Evolutionary conservation across 768 basidiomycete species (phyloP).

Genomic region (Boletus rex-veris): DNA sequence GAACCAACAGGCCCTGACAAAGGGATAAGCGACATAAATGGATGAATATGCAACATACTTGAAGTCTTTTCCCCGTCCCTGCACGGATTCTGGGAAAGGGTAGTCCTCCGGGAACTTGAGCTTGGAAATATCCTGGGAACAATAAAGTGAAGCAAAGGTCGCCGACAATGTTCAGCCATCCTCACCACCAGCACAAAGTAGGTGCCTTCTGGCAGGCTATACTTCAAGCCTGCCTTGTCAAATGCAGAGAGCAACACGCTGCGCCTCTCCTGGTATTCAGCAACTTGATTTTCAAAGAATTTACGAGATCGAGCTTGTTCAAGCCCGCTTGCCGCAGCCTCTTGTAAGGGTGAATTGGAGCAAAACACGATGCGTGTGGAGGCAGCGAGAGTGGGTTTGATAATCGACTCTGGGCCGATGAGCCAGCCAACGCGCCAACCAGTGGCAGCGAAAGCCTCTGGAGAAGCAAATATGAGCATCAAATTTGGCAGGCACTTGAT

Average conservation of each 20-base stretch:
- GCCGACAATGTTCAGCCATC: neutral
- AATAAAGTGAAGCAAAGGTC: slow-evolving; percentile 6
- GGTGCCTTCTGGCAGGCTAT: slow-evolving; percentile 83
- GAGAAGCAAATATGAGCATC: neutral
- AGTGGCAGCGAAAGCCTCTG: slow-evolving; percentile 94
- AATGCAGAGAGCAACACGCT: slow-evolving; percentile 73
- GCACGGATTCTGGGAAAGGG: slow-evolving; percentile 70
- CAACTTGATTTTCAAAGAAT: slow-evolving; percentile 75
- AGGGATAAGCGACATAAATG: slow-evolving; percentile 10
- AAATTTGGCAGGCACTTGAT: neutral
- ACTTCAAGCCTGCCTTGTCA: slow-evolving; percentile 77
- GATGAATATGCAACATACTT: slow-evolving; percentile 41
- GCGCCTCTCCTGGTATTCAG: slow-evolving; percentile 80
- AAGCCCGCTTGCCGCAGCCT: slow-evolving; percentile 87
- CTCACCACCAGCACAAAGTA: slow-evolving; percentile 87
- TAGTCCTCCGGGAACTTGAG: slow-evolving; percentile 83
- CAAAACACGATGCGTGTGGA: slow-evolving; percentile 95
- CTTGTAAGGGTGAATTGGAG: slow-evolving; percentile 91
- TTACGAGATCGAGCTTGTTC: slow-evolving; percentile 68
- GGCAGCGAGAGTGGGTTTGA: slow-evolving; percentile 83
- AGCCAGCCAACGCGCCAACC: slow-evolving; percentile 99
- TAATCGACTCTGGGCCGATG: slow-evolving; percentile 80
- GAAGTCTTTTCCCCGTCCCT: slow-evolving; percentile 86
- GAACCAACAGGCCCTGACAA: slow-evolving; percentile 85
- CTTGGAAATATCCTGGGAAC: slow-evolving; percentile 63